phyloP scores from a whole-genome alignment of 768 basidiomycete species.

The Asterophora parasitica region DNA sequence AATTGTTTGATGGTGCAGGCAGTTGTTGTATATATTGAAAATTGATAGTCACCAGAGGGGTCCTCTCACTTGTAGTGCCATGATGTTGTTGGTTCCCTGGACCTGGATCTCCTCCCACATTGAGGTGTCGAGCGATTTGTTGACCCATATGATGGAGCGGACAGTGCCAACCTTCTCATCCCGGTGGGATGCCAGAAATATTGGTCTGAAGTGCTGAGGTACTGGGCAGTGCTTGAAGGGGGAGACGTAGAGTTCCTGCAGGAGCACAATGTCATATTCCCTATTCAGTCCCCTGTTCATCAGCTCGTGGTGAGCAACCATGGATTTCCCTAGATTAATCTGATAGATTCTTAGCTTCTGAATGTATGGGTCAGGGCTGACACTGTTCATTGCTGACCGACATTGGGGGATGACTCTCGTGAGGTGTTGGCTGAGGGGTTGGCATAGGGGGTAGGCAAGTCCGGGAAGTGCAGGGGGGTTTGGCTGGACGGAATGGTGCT shows the following conservation, averaged over 20 bases:
- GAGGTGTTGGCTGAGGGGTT: background rate
- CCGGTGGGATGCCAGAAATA: background rate
- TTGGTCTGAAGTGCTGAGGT: background rate
- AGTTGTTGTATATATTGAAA: conserved; percentile 1
- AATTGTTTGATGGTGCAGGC: background rate
- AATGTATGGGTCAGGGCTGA: background rate
- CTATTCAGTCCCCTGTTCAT: background rate
- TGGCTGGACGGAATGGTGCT: too few relatives aligned
- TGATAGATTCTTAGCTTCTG: background rate
- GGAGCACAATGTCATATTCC: conserved; percentile 1
- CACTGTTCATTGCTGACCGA: background rate
- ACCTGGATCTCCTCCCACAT: background rate
- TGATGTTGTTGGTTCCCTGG: background rate
- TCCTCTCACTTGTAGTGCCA: background rate
- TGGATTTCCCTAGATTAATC: background rate
- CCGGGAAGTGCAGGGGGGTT: too few relatives aligned
- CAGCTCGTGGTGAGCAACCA: background rate
- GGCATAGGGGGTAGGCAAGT: background rate
- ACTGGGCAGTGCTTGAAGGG: background rate
- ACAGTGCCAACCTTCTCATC: background rate
- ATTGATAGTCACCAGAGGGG: background rate
- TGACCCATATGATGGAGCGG: background rate
- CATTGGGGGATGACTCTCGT: background rate
- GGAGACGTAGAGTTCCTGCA: background rate
- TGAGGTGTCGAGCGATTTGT: background rate